Evolutionary conservation across 495 filamentous ascomycete species (phyloP).

Genomic region (Xylaria intraflava): DNA sequence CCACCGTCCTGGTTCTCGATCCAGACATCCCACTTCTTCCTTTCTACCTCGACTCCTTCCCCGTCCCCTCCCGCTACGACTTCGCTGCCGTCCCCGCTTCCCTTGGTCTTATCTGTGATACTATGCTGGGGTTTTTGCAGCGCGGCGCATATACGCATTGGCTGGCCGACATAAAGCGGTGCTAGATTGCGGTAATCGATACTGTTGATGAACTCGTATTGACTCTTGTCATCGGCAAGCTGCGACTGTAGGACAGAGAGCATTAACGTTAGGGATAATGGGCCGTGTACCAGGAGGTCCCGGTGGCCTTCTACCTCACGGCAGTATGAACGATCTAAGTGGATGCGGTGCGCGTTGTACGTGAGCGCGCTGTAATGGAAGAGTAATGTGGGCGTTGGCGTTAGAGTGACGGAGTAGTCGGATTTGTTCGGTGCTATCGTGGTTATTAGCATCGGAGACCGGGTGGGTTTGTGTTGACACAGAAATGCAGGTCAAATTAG

Average conservation of each 20-base stretch:
- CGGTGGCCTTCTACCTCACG: slow-evolving; percentile 64
- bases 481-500: neutral
- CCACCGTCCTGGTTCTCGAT: slow-evolving; percentile 54
- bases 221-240: slow-evolving; percentile 26
- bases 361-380: slow-evolving; percentile 82
- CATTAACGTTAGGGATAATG: slow-evolving; percentile 70
- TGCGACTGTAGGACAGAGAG: slow-evolving; percentile 53
- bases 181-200: slow-evolving; percentile 80
- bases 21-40: slow-evolving; percentile 53
- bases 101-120: neutral
- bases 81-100: neutral
- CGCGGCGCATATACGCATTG: slow-evolving; percentile 50
- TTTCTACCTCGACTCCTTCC: neutral
- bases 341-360: slow-evolving; percentile 81
- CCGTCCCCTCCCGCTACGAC: neutral
- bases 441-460: slow-evolving; percentile 18
- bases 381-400: slow-evolving; percentile 58
- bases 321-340: slow-evolving; percentile 69
- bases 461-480: neutral
- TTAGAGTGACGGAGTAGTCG: slow-evolving; percentile 54
- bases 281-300: slow-evolving; percentile 77
- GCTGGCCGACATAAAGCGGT: slow-evolving; percentile 68
- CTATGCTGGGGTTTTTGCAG: neutral
- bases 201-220: neutral
- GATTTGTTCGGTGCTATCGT: slow-evolving; percentile 29